Conservation (phyloP, 495 filamentous ascomycete species). For the Tuber borchii region DNA sequence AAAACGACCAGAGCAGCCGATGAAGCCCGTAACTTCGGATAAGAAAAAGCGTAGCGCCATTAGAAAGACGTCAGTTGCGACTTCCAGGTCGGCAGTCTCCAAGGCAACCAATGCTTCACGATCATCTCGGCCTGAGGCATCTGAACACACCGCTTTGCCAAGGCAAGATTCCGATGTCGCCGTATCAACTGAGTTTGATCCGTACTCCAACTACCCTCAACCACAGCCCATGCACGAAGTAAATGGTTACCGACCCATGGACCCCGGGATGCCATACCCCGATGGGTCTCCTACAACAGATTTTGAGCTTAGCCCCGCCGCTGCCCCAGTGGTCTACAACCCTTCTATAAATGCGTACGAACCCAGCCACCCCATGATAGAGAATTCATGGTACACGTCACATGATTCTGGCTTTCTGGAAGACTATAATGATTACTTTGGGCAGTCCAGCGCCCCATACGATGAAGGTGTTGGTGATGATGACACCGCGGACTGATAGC, state of each 20-base stretch:
- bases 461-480: slow-evolving; percentile 14
- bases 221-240: background rate
- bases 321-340: slow-evolving; percentile 1
- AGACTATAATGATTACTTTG: slow-evolving; percentile 7
- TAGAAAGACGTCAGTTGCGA: background rate
- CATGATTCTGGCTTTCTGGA: slow-evolving; percentile 6
- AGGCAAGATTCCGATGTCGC: background rate
- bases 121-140: background rate
- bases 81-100: background rate
- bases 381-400: background rate
- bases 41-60: slow-evolving; percentile 15
- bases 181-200: background rate
- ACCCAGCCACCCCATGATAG: slow-evolving; percentile 5
- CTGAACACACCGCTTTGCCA: background rate
- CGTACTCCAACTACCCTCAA: slow-evolving; percentile 9
- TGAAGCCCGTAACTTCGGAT: slow-evolving; percentile 30
- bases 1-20: slow-evolving; percentile 48
- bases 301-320: slow-evolving; percentile 13
- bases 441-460: background rate
- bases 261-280: slow-evolving; percentile 7
- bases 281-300: slow-evolving; percentile 9
- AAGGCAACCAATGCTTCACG: background rate
- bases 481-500: slow-evolving; percentile 28
- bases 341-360: background rate
- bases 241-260: slow-evolving; percentile 7